Base-by-base conservation (phyloP, 1,284 basidiomycete species). In the Cutaneotrichosporon spelunceum region DNA sequence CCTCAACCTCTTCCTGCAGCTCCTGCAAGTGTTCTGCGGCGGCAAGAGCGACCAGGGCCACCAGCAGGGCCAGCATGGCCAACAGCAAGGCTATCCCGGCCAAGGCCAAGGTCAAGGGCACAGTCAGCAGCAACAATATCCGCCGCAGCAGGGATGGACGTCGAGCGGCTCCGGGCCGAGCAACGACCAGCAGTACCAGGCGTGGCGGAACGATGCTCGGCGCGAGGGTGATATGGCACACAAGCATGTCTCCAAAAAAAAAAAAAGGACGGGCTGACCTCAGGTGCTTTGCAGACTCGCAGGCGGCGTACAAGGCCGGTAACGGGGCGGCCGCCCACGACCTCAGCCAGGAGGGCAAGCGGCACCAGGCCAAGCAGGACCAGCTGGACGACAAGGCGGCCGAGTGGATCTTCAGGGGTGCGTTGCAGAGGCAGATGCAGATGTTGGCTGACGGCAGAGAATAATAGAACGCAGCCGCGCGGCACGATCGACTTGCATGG, bases 401-500 rank as follows among this genome's bases (percentile, higher is more conserved):
- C 61, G 85, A 88, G 57, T 95, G 91, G 90, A 96, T 98, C 68
- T 98, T 88, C 75, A 79, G 81, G 61, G 86, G 91, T 92, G 68
- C n/a, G n/a, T n/a, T n/a, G n/a, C n/a, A n/a, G n/a, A n/a, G n/a
- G n/a, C n/a, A n/a, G n/a, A n/a, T n/a, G n/a, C n/a, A n/a, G n/a
- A n/a, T n/a, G n/a, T n/a, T n/a, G n/a, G 45, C 56, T 57, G 47
- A 57, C 33, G 13, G 16, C 67, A 92, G 91, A 90, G 74, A 95
- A 94, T 73, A 96, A 96, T 81, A 83, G 84, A 76, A 85, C 88
- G 61, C 87, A 87, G 60, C 78, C 84, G 56, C 83, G 83, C 1
- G 89, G 87, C 2, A 89, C 92, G 71, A 82, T 96, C 52, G 90
- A 99, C 77, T 81, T 99, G 45, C 92, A 95, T 73, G 93, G 92